A percentile compares a stretch with the other conserved stretches of the same genome.
Conservation (phyloP, 2,329 filamentous ascomycete genomes). For the Gnomoniopsis smithogilvyi region DNA sequence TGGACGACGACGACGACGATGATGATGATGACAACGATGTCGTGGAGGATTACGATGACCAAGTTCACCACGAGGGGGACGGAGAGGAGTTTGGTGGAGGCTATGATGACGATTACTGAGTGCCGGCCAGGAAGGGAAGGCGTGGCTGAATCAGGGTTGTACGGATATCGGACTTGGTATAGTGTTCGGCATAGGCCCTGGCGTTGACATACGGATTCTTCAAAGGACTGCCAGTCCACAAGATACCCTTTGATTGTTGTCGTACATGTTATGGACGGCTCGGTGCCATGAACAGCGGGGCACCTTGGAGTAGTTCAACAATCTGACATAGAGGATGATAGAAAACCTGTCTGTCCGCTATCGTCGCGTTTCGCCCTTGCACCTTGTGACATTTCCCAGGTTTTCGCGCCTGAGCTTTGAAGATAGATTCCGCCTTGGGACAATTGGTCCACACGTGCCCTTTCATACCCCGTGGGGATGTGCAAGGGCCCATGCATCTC, state of each 20-base stretch:
- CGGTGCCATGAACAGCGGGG: background rate
- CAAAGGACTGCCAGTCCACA: background rate
- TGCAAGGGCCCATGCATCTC: background rate
- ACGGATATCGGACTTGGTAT: background rate
- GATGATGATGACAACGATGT: constrained; percentile 1
- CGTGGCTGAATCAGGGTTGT: background rate
- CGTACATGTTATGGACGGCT: background rate
- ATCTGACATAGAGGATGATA: background rate
- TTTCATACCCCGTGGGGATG: constrained; percentile 6
- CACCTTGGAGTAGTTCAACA: background rate
- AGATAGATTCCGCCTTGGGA: background rate
- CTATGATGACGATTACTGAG: constrained; percentile 1
- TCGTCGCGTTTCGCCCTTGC: too few species aligned
- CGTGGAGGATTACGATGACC: background rate
- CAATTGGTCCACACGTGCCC: background rate
- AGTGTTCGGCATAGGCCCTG: background rate
- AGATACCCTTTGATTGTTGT: background rate
- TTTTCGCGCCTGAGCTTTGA: background rate
- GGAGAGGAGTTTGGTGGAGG: constrained; percentile 6
- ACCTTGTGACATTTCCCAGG: background rate
- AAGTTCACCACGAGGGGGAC: background rate
- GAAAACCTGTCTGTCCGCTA: background rate
- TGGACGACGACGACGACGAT: background rate
- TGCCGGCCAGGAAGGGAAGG: background rate
- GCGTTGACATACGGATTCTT: background rate